Conservation (phyloP, 2,329 filamentous ascomycete species). For the Fusarium tanahbumbuense region DNA sequence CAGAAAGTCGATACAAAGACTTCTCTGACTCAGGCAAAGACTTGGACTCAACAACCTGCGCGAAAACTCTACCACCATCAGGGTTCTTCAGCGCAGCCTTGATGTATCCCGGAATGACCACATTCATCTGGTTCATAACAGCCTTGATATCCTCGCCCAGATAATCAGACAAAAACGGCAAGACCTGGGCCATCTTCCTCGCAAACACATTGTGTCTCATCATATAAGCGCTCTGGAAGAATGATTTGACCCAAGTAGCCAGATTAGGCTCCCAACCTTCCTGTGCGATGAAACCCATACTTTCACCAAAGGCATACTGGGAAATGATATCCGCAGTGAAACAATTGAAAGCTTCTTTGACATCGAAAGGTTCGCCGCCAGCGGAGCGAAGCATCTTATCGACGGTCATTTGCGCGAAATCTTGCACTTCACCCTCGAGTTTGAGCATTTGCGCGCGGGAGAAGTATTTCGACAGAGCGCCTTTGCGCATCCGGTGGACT, state of each 20-base stretch:
- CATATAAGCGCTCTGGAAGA: constrained; percentile 50
- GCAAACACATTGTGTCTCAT: constrained; percentile 48
- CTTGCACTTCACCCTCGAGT: constrained; percentile 44
- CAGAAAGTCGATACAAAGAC: constrained; percentile 48
- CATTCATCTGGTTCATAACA: constrained; percentile 33
- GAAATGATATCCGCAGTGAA: constrained; percentile 56
- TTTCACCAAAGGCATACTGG: constrained; percentile 53
- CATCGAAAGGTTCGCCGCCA: constrained; percentile 47
- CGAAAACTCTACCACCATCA: constrained; percentile 29
- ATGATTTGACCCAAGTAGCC: constrained; percentile 50
- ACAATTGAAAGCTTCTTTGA: constrained; percentile 53
- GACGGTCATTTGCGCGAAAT: constrained; percentile 42
- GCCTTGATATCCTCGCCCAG: constrained; percentile 26
- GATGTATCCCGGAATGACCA: constrained; percentile 29
- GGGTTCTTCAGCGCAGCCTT: constrained; percentile 13
- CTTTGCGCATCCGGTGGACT: constrained; percentile 49
- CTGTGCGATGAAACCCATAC: constrained; percentile 47
- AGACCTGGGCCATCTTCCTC: constrained; percentile 36
- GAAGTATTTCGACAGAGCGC: constrained; percentile 50
- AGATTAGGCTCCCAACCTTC: constrained; percentile 54
- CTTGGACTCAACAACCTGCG: constrained; percentile 35
- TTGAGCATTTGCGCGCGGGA: constrained; percentile 49
- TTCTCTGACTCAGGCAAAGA: constrained; percentile 53
- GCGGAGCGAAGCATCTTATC: constrained; percentile 48
- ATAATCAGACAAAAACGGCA: constrained; percentile 26